Conservation (phyloP, 2,329 filamentous ascomycete genomes). For the Pezicula radicicola region DNA sequence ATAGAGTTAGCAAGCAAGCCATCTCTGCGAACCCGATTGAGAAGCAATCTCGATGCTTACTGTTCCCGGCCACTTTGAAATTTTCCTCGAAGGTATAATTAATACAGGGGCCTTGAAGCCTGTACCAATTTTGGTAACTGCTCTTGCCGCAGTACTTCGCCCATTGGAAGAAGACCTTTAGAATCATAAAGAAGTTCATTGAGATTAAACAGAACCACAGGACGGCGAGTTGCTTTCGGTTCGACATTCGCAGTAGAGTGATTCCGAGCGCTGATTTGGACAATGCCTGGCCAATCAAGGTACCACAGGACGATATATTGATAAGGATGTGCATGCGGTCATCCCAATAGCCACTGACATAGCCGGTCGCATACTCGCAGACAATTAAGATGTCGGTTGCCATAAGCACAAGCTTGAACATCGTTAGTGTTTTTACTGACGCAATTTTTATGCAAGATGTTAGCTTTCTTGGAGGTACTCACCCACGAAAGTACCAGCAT, state of each 20-base stretch:
- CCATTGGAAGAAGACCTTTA: slow-evolving; percentile 48
- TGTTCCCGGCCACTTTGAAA: slow-evolving; percentile 49
- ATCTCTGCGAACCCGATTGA: neutral
- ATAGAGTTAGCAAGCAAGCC: slow-evolving; percentile 12
- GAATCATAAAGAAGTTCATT: slow-evolving; percentile 46
- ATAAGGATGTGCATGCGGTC: slow-evolving; percentile 52
- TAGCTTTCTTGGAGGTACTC: slow-evolving; percentile 2
- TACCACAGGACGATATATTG: slow-evolving; percentile 28
- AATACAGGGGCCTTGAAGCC: slow-evolving; percentile 41
- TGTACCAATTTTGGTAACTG: slow-evolving; percentile 43
- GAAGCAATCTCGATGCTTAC: slow-evolving; percentile 28
- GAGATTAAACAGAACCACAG: slow-evolving; percentile 46
- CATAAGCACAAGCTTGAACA: slow-evolving; percentile 36
- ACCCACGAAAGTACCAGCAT: slow-evolving; percentile 15
- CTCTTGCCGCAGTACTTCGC: slow-evolving; percentile 39
- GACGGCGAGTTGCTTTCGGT: slow-evolving; percentile 38
- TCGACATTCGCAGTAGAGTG: slow-evolving; percentile 36
- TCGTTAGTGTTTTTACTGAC: neutral
- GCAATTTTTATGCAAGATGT: neutral
- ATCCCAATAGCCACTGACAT: slow-evolving; percentile 44
- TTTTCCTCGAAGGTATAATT: slow-evolving; percentile 33
- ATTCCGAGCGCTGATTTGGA: slow-evolving; percentile 36
- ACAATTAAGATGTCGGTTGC: slow-evolving; percentile 43
- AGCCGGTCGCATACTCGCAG: slow-evolving; percentile 45
- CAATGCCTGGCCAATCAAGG: slow-evolving; percentile 31